Evolutionary conservation across 768 basidiomycete genomes (phyloP), one percentile per base, ranked within the genome.

Genomic region (Hebeloma cylindrosporum): DNA sequence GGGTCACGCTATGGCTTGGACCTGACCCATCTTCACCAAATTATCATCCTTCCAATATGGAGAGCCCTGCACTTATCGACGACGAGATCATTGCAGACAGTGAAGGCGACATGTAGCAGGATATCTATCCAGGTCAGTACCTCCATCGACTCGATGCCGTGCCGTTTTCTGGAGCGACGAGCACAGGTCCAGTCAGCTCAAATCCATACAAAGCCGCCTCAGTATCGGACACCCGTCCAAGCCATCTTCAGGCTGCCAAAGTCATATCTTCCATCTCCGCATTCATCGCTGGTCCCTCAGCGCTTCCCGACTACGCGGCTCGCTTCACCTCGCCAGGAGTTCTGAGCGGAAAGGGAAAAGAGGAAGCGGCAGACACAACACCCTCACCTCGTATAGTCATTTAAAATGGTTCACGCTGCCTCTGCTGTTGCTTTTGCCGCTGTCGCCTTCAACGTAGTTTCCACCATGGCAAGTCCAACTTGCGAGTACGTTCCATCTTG

Each of bases 401-500:
- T 13, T 79, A 82, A 29, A 70, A 79, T 11, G 75, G 79, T 37
- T 80, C 80, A 54, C 77, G 68, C 60, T 77, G 79, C n/a, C 68
- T 73, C 43, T 63, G 78, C 17, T 67, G 59, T 16, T 42, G 56
- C 62, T 47, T 39, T 64, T 40, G 63, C 60, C 39, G 56, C 61
- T 40, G 43, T 62, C 28, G 61, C 60, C 35, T 38, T 65, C 35
- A 57, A 49, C 33, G 57, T 58, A 28, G 61, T 59, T 43, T 54
- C 59, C 31, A 43, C 53, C 26, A 34, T 67, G 23, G 62, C 61
- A 30, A 46, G 50, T 33, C 54, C 59, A 22, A 30, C 52, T 27
- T 48, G 37, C 33, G 55, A 56, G 64, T 65, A 49, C 47, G 59
- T 48, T n/a, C 8, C 4, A 21, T 11, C 9, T 31, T 23, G 5